Base-by-base conservation (phyloP, 768 basidiomycete species). In the Sarcomyxa edulis region DNA sequence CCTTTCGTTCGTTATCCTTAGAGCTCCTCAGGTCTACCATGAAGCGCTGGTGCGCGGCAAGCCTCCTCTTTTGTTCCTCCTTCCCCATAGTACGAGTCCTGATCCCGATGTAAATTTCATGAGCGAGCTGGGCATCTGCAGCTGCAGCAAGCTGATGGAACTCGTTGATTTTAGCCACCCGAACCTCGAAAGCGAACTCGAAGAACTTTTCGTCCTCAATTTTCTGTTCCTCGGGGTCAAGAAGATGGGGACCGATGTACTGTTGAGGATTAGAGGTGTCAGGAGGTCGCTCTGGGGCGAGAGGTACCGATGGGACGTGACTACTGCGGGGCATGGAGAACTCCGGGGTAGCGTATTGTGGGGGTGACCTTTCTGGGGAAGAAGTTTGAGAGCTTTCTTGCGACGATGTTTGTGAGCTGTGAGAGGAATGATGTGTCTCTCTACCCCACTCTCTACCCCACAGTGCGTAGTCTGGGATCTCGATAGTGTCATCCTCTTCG, bases 111-210 rank as follows among this genome's bases (percentile, higher is more conserved):
- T 6, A 66, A 6, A 44, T 24, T 14, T 42, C 32, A 12, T 33
- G 27, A 7, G 37, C 42, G n/a, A 42, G 28, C 16, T 46, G 47
- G 26, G 47, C 41, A 32, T 43, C 28, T n/a, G 39, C 22, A 29
- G 30, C 12, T 18, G 45, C 22, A 23, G 48, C 32, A 29, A 42
- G 35, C 33, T 36, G 25, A 42, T 37, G 62, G 65, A 79, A 70
- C 54, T 78, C 58, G 40, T 66, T 59, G 44, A 76, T 67, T 59
- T 75, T 69, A 26, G 58, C 35, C 43, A 71, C 56, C 37, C 73
- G 68, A 3, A 62, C 61, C 15, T 65, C 53, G 55, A 71, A 64
- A 43, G 74, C 72, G 51, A 63, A 70, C 23, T 54, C 53, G 37
- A 66, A 65, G 32, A 70, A 69, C 7, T 65, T 61, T 7, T 55